phyloP scores from a whole-genome alignment of 2,329 filamentous ascomycete species.

The Fusarium marasasianum region DNA sequence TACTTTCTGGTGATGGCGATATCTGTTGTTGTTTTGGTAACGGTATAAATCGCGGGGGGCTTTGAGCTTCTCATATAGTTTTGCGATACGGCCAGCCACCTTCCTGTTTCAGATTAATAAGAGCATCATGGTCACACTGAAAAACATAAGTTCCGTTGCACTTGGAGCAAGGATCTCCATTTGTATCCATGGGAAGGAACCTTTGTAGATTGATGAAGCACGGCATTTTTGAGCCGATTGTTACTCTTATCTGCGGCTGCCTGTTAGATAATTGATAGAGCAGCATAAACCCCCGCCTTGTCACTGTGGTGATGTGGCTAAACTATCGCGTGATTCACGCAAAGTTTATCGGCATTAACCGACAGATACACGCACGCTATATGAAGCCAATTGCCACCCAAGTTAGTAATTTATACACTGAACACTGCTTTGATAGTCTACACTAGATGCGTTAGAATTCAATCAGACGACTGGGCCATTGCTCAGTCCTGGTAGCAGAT shows the following conservation, averaged over 20 bases:
- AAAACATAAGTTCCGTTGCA: slow-evolving; percentile 26
- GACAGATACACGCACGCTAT: background rate
- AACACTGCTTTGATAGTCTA: no score
- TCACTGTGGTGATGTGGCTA: background rate
- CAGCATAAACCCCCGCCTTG: background rate
- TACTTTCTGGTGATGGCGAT: background rate
- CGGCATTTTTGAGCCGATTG: background rate
- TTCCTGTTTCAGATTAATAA: slow-evolving; percentile 23
- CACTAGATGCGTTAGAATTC: background rate
- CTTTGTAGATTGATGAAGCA: slow-evolving; percentile 7
- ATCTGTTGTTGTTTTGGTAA: background rate
- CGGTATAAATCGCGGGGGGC: background rate
- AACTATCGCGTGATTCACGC: background rate
- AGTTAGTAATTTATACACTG: background rate
- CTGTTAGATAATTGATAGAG: background rate
- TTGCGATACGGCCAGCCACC: background rate
- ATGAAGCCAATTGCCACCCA: background rate
- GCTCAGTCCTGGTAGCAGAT: background rate
- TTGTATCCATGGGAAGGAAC: background rate
- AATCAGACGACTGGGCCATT: background rate
- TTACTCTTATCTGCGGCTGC: background rate
- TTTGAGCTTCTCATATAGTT: background rate
- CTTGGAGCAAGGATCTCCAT: slow-evolving; percentile 17
- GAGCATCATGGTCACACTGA: background rate
- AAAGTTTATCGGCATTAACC: background rate